Evolutionary conservation across 2,329 filamentous ascomycete species (phyloP).

Genomic region (Akanthomyces uredinophilus): DNA sequence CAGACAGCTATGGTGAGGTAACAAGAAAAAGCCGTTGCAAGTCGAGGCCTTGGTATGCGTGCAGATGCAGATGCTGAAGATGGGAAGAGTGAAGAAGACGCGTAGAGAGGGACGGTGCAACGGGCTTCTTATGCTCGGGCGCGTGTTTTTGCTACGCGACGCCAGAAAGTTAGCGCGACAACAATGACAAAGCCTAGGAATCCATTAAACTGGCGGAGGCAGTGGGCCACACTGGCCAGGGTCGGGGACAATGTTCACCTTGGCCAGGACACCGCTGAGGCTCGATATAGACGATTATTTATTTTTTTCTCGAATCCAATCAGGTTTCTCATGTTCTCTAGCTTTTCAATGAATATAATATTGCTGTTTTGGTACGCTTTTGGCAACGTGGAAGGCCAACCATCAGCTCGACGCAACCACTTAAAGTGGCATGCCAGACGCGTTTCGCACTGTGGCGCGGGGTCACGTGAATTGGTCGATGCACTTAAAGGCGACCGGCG

Average conservation of each 20-base stretch:
- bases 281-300: background rate
- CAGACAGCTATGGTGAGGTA: conserved; percentile 19
- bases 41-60: conserved; percentile 5
- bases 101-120: conserved; percentile 23
- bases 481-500: conserved; percentile 13
- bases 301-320: background rate
- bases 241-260: background rate
- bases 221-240: background rate
- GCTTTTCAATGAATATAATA: background rate
- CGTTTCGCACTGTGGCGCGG: conserved; percentile 17
- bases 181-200: conserved; percentile 22
- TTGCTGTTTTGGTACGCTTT: background rate
- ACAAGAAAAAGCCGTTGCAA: background rate
- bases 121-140: conserved; percentile 32
- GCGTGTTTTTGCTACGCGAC: conserved; percentile 20
- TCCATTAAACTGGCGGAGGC: conserved; percentile 18
- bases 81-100: conserved; percentile 19
- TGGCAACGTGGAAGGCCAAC: background rate
- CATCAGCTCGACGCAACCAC: conserved; percentile 6
- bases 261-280: background rate
- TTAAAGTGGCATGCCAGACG: conserved; percentile 11
- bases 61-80: conserved; percentile 19
- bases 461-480: conserved; percentile 20
- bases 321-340: background rate
- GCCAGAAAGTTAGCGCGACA: conserved; percentile 24